Evolutionary conservation across 805 yeast species (phyloP).

Genomic region (Yamadazyma akitaensis): DNA sequence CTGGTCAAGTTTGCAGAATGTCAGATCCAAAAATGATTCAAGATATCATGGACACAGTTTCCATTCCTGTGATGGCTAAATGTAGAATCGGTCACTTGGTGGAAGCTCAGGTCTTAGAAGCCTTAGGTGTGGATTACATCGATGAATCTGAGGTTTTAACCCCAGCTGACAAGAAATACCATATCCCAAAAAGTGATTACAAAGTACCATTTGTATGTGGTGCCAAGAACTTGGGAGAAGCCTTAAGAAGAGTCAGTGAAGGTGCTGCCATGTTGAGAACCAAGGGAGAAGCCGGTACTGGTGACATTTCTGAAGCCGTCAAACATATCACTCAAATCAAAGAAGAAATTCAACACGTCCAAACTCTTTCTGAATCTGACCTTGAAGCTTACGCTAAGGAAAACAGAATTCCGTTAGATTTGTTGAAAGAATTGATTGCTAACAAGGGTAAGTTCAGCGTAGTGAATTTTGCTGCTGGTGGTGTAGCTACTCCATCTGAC

Average conservation of each 20-base stretch:
- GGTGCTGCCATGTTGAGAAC: slow-evolving; percentile 88
- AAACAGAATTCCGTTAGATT: slow-evolving; percentile 56
- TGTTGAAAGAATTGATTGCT: slow-evolving; percentile 47
- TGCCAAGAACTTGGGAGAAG: slow-evolving; percentile 78
- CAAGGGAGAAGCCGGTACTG: slow-evolving; percentile 89
- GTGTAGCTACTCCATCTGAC: slow-evolving; percentile 84
- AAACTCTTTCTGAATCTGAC: slow-evolving; percentile 41
- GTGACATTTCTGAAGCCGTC: slow-evolving; percentile 81
- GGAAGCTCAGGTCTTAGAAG: slow-evolving; percentile 76
- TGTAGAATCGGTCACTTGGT: slow-evolving; percentile 80
- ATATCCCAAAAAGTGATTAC: slow-evolving; percentile 57
- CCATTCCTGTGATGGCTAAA: slow-evolving; percentile 82
- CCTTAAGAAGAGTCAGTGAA: slow-evolving; percentile 71
- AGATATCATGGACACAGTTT: slow-evolving; percentile 66
- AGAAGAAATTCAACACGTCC: slow-evolving; percentile 49
- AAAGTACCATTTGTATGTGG: slow-evolving; percentile 83
- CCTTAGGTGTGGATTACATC: slow-evolving; percentile 70
- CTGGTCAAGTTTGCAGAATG: slow-evolving; percentile 84
- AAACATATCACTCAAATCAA: slow-evolving; percentile 64
- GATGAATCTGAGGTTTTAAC: slow-evolving; percentile 85
- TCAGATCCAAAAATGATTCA: slow-evolving; percentile 78
- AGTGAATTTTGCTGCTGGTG: slow-evolving; percentile 86
- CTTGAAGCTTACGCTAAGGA: slow-evolving; percentile 51
- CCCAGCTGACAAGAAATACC: slow-evolving; percentile 70
- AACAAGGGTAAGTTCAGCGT: slow-evolving; percentile 67